Evolutionary conservation across 2,329 filamentous ascomycete species (phyloP), one percentile per base, ranked within the genome.

Genomic region (Xylariaceae sp.): DNA sequence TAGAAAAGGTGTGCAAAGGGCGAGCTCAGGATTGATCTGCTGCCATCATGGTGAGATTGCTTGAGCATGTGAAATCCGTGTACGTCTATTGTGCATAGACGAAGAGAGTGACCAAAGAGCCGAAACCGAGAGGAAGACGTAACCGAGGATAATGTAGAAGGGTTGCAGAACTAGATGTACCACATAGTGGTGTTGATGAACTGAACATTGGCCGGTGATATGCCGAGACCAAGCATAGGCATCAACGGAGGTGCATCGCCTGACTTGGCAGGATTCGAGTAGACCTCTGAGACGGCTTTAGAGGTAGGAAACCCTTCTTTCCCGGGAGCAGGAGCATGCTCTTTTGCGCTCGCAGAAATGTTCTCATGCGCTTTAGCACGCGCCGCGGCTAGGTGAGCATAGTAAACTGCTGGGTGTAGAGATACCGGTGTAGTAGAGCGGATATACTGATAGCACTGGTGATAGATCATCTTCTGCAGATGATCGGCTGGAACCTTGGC

Each of bases 341-440:
- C 82, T 75, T 60, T 72, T 12, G 78, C 75, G 14, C 78, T 81
- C 0, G 78, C 71, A 0, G 76, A 69, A 3, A 77, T 64, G 56
- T 79, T 73, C 67, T 94, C 87, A 63, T 99, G 95, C 3, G 87
- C 80, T 51, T 87, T 87, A 17, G 91, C 92, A 46, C 95, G 90
- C 56, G 87, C 86, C 7, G 92, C 89, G 29, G 93, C 92, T 62
- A 99, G 76, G 74, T 99, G 95, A 0, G 96, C 92, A 66, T 99
- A 99, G 81, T 99, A 99, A 0, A 98, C 89, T 0, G 95, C 92
- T 0, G 95, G 95, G 64, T 87, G 90, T 0, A 95, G 75, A 0
- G 93, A 97, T 0, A 99, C 93, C 0, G 95, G 92, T 0, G 94
- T 98, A 0, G 93, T 98, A 0, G 93, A 95, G 14, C 95, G 87